Evolutionary conservation across 768 basidiomycete species (phyloP).

Genomic region (Boletus tomentosulus): DNA sequence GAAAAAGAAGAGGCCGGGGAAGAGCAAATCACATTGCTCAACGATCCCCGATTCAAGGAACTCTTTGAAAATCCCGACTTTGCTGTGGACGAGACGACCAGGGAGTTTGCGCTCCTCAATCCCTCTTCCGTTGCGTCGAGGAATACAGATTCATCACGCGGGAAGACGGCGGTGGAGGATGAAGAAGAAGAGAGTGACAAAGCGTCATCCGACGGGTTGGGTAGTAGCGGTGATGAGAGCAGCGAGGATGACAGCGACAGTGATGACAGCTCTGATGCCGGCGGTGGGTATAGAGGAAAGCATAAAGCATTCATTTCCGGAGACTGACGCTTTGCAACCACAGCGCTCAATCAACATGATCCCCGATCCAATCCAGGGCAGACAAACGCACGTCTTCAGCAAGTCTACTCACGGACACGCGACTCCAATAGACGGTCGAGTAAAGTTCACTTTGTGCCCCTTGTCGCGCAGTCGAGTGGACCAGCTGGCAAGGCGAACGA

Average conservation of each 20-base stretch:
- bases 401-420: conserved; percentile 41
- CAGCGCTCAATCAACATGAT: conserved; percentile 56
- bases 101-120: conserved; percentile 91
- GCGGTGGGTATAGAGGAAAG: conserved; percentile 36
- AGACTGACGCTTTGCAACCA: conserved; percentile 7
- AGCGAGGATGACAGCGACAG: conserved; percentile 42
- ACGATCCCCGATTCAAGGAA: conserved; percentile 84
- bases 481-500: conserved; percentile 31
- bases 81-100: conserved; percentile 80
- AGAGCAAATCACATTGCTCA: conserved; percentile 51
- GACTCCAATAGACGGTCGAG: conserved; percentile 41
- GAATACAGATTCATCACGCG: conserved; percentile 30
- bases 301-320: conserved; percentile 8
- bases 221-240: conserved; percentile 38
- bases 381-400: conserved; percentile 43
- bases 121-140: conserved; percentile 72
- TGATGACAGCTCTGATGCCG: conserved; percentile 54
- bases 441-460: conserved; percentile 62
- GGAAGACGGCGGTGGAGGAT: conserved; percentile 80
- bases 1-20: conserved; percentile 17
- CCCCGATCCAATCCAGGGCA: conserved; percentile 48
- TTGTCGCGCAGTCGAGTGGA: conserved; percentile 43
- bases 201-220: conserved; percentile 54
- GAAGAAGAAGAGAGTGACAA: conserved; percentile 87
- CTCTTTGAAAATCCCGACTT: conserved; percentile 92